These are phyloP conservation scores for Pelargonium australe DNA, from an alignment of 441 rosid species.

Conservation along the genomic window DNA sequence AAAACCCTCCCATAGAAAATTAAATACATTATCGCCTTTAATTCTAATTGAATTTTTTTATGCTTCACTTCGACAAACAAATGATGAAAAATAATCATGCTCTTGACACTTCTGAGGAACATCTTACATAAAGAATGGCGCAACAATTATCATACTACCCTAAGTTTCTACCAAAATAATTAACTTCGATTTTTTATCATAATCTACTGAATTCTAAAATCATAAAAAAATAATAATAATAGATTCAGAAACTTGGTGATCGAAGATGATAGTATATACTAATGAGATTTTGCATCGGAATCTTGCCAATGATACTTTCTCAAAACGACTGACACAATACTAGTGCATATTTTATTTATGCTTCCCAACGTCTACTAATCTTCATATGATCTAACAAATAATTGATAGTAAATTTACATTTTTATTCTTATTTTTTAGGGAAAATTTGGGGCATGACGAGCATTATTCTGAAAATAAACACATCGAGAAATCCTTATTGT, in stretches of 20 bases:
- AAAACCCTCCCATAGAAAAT: not conserved
- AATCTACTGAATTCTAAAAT: not conserved
- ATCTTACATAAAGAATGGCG: not conserved
- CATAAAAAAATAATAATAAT: not conserved
- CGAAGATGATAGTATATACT: not conserved
- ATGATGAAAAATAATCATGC: not conserved
- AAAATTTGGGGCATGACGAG: not conserved
- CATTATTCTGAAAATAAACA: not conserved
- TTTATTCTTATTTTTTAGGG: not conserved
- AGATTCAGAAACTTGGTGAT: not conserved
- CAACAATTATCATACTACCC: not conserved
- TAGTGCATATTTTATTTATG: not conserved
- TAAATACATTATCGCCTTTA: not conserved
- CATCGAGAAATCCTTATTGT: not conserved
- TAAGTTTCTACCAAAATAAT: not conserved
- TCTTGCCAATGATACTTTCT: conserved; percentile 1
- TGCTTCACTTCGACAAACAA: not conserved
- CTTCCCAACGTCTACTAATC: not conserved
- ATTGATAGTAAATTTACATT: not conserved
- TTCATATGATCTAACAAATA: not conserved
- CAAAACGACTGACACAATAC: not conserved
- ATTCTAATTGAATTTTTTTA: not conserved
- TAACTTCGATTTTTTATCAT: not conserved
- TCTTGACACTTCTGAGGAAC: not conserved
- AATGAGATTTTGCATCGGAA: not conserved